Percentiles rank a stretch among this genome's conserved stretches.
phyloP scores from a whole-genome alignment of 129 eudicot species.

The Chrysanthemum makinoi region DNA sequence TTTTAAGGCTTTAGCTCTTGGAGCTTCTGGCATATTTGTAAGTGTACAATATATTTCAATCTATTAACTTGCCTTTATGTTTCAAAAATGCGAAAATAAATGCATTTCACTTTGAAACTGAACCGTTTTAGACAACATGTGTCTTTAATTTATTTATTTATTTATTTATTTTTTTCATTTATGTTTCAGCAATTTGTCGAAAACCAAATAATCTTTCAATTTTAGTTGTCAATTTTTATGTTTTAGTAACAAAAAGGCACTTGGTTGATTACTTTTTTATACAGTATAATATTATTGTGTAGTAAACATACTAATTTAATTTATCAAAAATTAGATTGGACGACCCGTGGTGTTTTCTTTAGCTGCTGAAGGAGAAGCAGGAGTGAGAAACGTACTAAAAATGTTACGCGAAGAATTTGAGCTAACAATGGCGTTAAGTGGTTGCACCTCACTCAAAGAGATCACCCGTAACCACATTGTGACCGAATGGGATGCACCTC shows the following conservation, averaged over 20 bases:
- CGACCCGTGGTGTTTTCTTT: conserved; percentile 82
- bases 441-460: conserved; percentile 68
- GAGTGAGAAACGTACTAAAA: conserved; percentile 78
- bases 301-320: neutral
- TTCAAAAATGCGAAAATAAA: no score
- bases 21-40: conserved; percentile 94
- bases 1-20: conserved; percentile 93
- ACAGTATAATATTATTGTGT: neutral
- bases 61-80: no score
- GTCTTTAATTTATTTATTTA: no score
- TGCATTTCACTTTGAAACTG: no score
- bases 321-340: conserved; percentile 47
- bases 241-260: neutral
- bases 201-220: neutral
- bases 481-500: conserved; percentile 84
- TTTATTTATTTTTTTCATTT: no score
- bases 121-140: no score
- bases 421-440: conserved; percentile 93
- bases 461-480: conserved; percentile 79
- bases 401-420: conserved; percentile 94
- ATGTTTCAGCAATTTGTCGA: no score
- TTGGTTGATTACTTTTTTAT: neutral
- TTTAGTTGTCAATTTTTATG: neutral
- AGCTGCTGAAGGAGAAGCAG: conserved; percentile 97
- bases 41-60: conserved; percentile 23